These are phyloP conservation scores for Myxozyma sirexii DNA, from an alignment of 805 yeast genomes.

Conservation along the genomic window DNA sequence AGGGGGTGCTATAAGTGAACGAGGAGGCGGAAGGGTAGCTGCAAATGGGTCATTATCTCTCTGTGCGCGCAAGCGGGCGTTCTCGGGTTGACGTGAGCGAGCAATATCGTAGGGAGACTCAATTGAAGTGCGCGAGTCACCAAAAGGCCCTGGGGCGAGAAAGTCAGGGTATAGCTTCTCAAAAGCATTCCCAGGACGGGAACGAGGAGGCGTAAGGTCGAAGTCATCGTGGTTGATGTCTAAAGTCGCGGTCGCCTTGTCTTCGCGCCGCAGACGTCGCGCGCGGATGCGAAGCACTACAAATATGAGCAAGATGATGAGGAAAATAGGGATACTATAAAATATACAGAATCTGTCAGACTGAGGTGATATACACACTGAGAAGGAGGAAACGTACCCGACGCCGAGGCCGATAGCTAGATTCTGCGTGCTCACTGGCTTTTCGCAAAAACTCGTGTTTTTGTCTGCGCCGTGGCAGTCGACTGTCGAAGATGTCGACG, in stretches of 20 bases:
- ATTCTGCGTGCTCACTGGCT: slow-evolving; percentile 20
- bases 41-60: slow-evolving; percentile 7
- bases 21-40: slow-evolving; percentile 11
- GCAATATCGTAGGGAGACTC: slow-evolving; percentile 27
- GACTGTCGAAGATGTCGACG: slow-evolving; percentile 10
- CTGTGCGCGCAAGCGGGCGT: neutral
- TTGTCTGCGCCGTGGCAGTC: slow-evolving; percentile 8
- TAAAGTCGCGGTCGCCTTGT: slow-evolving; percentile 41
- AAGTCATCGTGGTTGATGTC: slow-evolving; percentile 43
- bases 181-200: neutral
- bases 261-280: slow-evolving; percentile 43
- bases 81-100: neutral
- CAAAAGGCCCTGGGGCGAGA: slow-evolving; percentile 17
- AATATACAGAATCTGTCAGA: neutral
- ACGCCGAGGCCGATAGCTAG: slow-evolving; percentile 33
- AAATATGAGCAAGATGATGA: slow-evolving; percentile 41
- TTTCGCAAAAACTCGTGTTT: slow-evolving; percentile 22
- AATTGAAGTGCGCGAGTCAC: slow-evolving; percentile 21
- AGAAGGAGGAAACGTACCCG: slow-evolving; percentile 19
- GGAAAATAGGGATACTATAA: slow-evolving; percentile 45
- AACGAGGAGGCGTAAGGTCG: slow-evolving; percentile 30
- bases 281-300: slow-evolving; percentile 43
- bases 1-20: neutral
- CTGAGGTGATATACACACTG: neutral
- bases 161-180: slow-evolving; percentile 8